Evolutionary conservation across 176 grass and related monocot genomes (phyloP), one percentile per base, ranked within the genome.

Genomic region (Dactylis glomerata): DNA sequence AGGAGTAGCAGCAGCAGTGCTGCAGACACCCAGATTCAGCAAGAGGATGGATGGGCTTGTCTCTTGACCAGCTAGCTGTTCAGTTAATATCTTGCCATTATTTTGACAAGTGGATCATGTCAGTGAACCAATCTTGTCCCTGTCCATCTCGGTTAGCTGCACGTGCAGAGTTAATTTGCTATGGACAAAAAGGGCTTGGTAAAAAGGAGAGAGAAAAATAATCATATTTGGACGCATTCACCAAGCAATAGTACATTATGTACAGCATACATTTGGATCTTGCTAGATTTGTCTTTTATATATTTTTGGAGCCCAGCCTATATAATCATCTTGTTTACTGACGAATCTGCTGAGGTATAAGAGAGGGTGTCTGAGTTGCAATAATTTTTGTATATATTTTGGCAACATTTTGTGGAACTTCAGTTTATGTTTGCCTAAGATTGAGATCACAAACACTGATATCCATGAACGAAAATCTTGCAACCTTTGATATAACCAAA

Each of bases 21-120:
- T 51, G 71, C 67, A 50, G 42, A 72, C 56, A 67, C 59, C 70
- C 70, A 83, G 79, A 73, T 87, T 81, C 78, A 89, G 49, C 77
- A 62, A 45, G 63, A 52, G 13, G n/a, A 28, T 6, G 64, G 26
- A 28, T 49, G 70, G 67, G 68, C 1, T 5, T 64, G 56, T 75
- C 22, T 66, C 56, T 46, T 83, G 73, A 76, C 84, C 79, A 30
- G 31, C 65, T 47, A 28, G 70, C 61, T 81, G 49, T 27, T 24
- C 81, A 31, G 67, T 75, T 73, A 80, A 61, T 41, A 16, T 33
- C 54, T 76, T 70, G 50, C 20, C 78, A 74, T 33, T 5, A 50
- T 28, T 70, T 49, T 69, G 83, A 55, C 88, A 84, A 82, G 70
- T 78, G 76, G 70, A 33, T 85, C 59, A 19, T 68, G 44, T 33